Base-by-base conservation (phyloP, 495 filamentous ascomycete genomes). In the Cercophora scortea region DNA sequence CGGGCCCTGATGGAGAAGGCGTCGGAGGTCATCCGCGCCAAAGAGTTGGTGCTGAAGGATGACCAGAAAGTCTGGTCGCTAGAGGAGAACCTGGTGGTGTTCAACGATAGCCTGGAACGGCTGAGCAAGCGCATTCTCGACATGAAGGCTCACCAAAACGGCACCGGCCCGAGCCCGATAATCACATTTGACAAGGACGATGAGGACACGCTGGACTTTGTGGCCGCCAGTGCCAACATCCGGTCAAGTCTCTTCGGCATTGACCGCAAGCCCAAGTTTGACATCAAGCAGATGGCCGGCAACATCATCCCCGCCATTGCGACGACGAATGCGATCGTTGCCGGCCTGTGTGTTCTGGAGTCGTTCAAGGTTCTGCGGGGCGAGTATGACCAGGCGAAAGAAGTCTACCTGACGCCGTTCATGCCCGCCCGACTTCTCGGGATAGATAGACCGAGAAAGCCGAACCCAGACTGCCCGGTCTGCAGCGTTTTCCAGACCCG, bases 241-340 rank as follows among this genome's bases (percentile, higher is more conserved):
- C 80, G 93, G 35, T 92, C 90, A 4, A 75, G 79, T 15, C 71
- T 93, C 10, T 99, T 97, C 61, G 86, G 82, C 44, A 94, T 99
- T 47, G 88, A 93, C 55, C 68, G 74, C 8, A 89, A 87, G 61
- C 95, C 90, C 6, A 90, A 95, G 49, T 99, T 96, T 55, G 90
- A 96, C 63, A 91, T 92, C 58, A 99, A 99, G 66, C 89, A 97
- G 70, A 99, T 97, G 90, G 93, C 93, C 19, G 93, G 93, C 47
- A 97, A 97, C 60, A 99, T 99, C 61, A 97, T 99, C 51, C 93
- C 93, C 0, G 94, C 93, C 3, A 99, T 99, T 65, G 93, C 93
- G 1, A 99, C 93, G 0, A 96, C 93, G 0, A 99, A 99, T 65
- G 93, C 94, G 11, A 94, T 97, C 68, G 93, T 91, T 5, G 93